Base-by-base conservation (phyloP, 352 stramenopile species). In the Thraustochytrium sp. region DNA sequence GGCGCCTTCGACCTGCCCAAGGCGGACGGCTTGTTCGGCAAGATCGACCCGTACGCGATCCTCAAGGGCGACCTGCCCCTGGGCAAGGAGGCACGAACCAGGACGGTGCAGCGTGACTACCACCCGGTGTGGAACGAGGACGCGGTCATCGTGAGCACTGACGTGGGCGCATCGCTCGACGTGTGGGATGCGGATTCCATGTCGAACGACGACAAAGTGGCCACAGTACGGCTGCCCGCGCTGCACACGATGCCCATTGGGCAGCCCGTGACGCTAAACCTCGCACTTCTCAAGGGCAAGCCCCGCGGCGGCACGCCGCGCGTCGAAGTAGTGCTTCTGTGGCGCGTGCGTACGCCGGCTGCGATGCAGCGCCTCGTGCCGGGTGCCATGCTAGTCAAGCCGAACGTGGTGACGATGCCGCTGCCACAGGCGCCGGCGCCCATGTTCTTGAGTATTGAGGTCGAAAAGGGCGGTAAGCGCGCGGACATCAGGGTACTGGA, bases 391-490 rank as follows among this genome's bases (percentile, higher is more conserved):
- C 29, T 72, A 13, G 59, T 31, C 34, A 44, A 46, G 59, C 59
- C 29, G 4, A 72, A 72, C 36, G 40, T 72, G 13, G 31, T 72
- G 0, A 72, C 42, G 26, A 29, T 72, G 16, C 59, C 26, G 13
- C 59, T 72, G 9, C 59, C 59, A 1, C 26, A 72, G 8, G 18
- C 26, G 13, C 36, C 34, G 11, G 59, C 26, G 1, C 59, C 59
- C 16, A 72, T 72, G 59, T 72, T 34, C 36, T 3, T 72, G 13
- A 72, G 59, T 46, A 21, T 72, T 1, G 59, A 72, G 26, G 42
- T 72, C 26, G 59, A 72, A 29, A 72, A 72, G 40, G 59, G 59
- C 40, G 59, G 59, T 31, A 72, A 72, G 59, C 59, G 59, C 34
- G 59, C 59, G 8, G 59, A 72, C 40, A 29, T 72, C 8, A 21